Percentiles rank a stretch among this genome's conserved stretches.
phyloP scores from a whole-genome alignment of 495 filamentous ascomycete genomes.

The Xylaria flabelliformis region DNA sequence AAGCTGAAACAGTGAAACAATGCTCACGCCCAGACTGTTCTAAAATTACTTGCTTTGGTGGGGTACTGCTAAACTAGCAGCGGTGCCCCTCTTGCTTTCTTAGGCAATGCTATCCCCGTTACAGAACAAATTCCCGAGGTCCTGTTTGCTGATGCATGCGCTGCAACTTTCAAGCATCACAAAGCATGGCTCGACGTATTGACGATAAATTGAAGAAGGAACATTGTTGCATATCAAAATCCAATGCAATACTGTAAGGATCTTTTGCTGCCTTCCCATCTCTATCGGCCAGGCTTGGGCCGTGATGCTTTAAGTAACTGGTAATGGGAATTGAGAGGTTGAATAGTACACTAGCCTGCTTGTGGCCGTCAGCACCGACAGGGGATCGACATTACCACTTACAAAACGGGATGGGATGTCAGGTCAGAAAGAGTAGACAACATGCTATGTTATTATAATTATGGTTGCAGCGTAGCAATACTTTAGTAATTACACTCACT shows the following conservation, averaged over 20 bases:
- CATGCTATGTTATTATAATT: neutral
- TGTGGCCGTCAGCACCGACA: neutral
- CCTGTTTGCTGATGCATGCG: neutral
- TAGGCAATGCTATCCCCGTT: neutral
- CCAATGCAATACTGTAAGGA: neutral
- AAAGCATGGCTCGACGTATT: neutral
- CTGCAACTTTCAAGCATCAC: neutral
- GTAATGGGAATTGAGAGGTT: neutral
- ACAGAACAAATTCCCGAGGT: neutral
- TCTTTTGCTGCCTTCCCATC: neutral
- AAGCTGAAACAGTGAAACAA: constrained; percentile 19
- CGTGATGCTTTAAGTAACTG: neutral
- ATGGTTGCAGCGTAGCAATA: constrained; percentile 8
- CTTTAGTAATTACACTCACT: constrained; percentile 10
- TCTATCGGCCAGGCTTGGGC: neutral
- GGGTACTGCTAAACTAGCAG: neutral
- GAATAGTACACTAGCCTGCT: neutral
- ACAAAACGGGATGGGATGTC: neutral
- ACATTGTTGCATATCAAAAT: neutral
- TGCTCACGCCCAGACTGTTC: constrained; percentile 7
- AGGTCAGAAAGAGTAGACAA: neutral
- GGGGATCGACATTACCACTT: constrained; percentile 9
- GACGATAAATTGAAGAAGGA: neutral
- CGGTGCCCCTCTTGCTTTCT: neutral
- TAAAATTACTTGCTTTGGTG: constrained; percentile 18